phyloP scores from a whole-genome alignment of 345 rosid genomes.

The Euphorbia peplus region DNA sequence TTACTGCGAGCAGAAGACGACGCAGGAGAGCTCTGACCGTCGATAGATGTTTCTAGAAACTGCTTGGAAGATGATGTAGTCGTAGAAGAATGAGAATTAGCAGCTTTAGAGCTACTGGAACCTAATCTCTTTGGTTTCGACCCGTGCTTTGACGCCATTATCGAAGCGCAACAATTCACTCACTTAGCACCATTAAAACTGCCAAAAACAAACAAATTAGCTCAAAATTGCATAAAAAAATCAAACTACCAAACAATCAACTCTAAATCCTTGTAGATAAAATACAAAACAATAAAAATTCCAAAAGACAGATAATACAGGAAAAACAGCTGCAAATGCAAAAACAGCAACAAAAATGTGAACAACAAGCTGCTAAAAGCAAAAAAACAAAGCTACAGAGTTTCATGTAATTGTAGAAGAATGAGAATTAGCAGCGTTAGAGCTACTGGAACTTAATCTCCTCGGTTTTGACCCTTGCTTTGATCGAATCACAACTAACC shows the following conservation, averaged over 20 bases:
- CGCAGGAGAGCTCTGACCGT: constrained; percentile 93
- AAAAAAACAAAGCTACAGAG: too few species aligned
- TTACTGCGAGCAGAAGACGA: constrained; percentile 92
- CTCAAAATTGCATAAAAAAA: background rate
- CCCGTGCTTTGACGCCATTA: constrained; percentile 77
- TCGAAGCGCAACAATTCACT: constrained; percentile 27
- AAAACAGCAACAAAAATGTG: too few species aligned
- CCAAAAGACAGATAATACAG: background rate
- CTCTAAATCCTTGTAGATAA: background rate
- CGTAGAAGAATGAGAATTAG: constrained; percentile 78
- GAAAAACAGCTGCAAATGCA: too few species aligned
- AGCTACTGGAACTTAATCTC: too few species aligned
- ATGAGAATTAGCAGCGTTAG: too few species aligned
- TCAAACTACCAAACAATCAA: background rate
- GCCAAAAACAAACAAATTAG: background rate
- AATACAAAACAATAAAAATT: constrained; percentile 7
- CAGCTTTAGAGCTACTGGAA: constrained; percentile 44
- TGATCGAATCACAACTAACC: too few species aligned
- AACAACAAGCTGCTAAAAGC: too few species aligned
- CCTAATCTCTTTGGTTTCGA: constrained; percentile 54
- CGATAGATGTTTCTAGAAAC: constrained; percentile 68
- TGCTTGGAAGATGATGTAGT: constrained; percentile 90
- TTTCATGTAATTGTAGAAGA: too few species aligned
- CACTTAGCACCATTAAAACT: background rate
- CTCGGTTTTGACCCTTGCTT: too few species aligned